Percentiles rank a stretch among this genome's conserved stretches.
Evolutionary conservation across 1,284 basidiomycete species (phyloP).

Genomic region (Trichosporon coremiiforme): DNA sequence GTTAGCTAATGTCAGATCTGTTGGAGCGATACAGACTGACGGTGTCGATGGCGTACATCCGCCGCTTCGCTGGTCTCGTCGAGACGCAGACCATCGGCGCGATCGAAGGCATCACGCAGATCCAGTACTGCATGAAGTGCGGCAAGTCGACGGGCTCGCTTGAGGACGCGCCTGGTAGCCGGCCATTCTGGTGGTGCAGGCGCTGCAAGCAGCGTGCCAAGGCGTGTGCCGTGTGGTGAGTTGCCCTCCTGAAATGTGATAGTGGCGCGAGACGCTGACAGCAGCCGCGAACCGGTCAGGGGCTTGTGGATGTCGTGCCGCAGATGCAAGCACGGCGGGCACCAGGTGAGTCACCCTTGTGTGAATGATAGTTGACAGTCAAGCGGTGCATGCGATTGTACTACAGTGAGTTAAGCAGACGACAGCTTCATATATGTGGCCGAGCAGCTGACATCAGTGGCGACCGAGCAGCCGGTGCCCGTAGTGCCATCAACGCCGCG

Average conservation of each 20-base stretch:
- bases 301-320: slow-evolving; percentile 50
- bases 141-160: slow-evolving; percentile 47
- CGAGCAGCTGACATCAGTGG: neutral
- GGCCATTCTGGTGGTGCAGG: slow-evolving; percentile 51
- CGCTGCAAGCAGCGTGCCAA: slow-evolving; percentile 42
- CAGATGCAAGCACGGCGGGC: slow-evolving; percentile 50
- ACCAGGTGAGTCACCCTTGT: slow-evolving; percentile 34
- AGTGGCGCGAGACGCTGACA: slow-evolving; percentile 15
- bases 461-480: neutral
- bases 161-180: slow-evolving; percentile 44
- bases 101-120: slow-evolving; percentile 48
- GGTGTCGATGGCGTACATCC: slow-evolving; percentile 43
- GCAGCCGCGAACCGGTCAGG: slow-evolving; percentile 42
- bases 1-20: slow-evolving; percentile 37
- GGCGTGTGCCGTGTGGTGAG: slow-evolving; percentile 47
- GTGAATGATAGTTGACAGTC: neutral
- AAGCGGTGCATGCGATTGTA: slow-evolving; percentile 46
- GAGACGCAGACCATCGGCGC: slow-evolving; percentile 38
- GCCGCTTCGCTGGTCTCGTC: slow-evolving; percentile 35
- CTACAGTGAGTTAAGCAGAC: slow-evolving; percentile 36
- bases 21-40: slow-evolving; percentile 42
- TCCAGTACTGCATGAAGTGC: slow-evolving; percentile 42
- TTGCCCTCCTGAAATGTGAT: neutral
- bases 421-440: neutral
- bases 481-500: neutral